These are phyloP conservation scores for Candida tallmaniae DNA, from an alignment of 805 yeast species.

Conservation along the genomic window DNA sequence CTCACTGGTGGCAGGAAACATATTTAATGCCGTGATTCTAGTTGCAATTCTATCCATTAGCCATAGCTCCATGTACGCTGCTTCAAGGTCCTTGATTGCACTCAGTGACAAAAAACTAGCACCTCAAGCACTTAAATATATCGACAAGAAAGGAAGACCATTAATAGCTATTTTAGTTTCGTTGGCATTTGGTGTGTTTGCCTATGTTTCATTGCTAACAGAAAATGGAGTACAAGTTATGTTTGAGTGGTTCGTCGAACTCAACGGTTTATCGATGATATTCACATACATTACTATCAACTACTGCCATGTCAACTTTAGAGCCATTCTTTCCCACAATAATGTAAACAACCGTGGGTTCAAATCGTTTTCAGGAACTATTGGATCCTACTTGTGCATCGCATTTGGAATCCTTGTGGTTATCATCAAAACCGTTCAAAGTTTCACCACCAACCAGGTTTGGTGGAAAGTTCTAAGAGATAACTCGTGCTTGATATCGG, in stretches of 20 bases:
- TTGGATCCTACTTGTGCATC: slow-evolving; percentile 57
- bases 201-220: slow-evolving; percentile 51
- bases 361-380: slow-evolving; percentile 69
- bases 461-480: not conserved
- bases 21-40: slow-evolving; percentile 67
- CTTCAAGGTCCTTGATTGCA: slow-evolving; percentile 62
- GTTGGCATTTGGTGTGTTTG: slow-evolving; percentile 58
- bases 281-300: slow-evolving; percentile 38
- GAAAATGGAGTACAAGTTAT: slow-evolving; percentile 37
- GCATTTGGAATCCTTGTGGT: slow-evolving; percentile 18
- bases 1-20: slow-evolving; percentile 58
- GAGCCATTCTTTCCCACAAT: slow-evolving; percentile 56
- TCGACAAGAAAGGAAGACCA: slow-evolving; percentile 60
- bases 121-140: slow-evolving; percentile 45
- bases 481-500: not conserved
- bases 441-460: not conserved
- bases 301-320: slow-evolving; percentile 60
- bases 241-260: slow-evolving; percentile 32
- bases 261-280: slow-evolving; percentile 34
- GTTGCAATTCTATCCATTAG: slow-evolving; percentile 69
- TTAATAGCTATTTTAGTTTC: slow-evolving; percentile 52
- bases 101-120: slow-evolving; percentile 55
- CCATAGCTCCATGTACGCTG: slow-evolving; percentile 70
- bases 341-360: slow-evolving; percentile 62
- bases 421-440: not conserved